Base-by-base conservation (phyloP, 2,329 filamentous ascomycete species). In the Huntiella bhutanensis region DNA sequence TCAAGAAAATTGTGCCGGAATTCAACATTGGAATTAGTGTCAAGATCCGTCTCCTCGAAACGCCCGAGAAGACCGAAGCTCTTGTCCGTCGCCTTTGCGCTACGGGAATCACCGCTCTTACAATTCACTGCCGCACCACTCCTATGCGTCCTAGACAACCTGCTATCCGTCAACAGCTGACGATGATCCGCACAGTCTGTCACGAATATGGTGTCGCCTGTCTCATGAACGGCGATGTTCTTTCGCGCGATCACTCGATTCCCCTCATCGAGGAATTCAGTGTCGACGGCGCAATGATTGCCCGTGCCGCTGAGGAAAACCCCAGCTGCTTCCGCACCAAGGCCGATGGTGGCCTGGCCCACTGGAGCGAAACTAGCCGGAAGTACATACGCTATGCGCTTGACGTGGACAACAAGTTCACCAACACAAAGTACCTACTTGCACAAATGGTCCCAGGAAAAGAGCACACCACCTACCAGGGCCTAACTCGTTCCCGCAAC, bases 261-360 rank as follows among this genome's bases (percentile, higher is more conserved):
- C 59, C 67, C 49, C 68, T 98, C 5, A 79, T 86, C 51, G 56
- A 72, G 19, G 80, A 94, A 58, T 95, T 74, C 57, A 80, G 78
- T n/a, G 82, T 82, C 4, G 87, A 96, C 57, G 88, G 87, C 4
- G 91, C 84, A 51, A 98, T 98, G 91, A 96, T 98, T 55, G 91
- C 91, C 7, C 91, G 85, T 3, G 73, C 84, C 3, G 91, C 91
- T 1, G 91, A 98, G 65, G 75, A 79, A 52, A 98, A 98, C 58
- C 75, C 86, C 3, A 92, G 83, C 53, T 87, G 82, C 56, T 98
- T 98, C 66, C 73, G 82, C 35, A 60, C 70, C 1, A 63, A 71
- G 34, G 71, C 68, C 1, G 73, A 83, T 36, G 86, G 85, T 8
- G 85, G 83, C 1, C 57, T 78, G 33, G 70, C 75, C 0, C 66